phyloP scores from a whole-genome alignment of 2,329 filamentous ascomycete genomes.

The Aureobasidium sp. region DNA sequence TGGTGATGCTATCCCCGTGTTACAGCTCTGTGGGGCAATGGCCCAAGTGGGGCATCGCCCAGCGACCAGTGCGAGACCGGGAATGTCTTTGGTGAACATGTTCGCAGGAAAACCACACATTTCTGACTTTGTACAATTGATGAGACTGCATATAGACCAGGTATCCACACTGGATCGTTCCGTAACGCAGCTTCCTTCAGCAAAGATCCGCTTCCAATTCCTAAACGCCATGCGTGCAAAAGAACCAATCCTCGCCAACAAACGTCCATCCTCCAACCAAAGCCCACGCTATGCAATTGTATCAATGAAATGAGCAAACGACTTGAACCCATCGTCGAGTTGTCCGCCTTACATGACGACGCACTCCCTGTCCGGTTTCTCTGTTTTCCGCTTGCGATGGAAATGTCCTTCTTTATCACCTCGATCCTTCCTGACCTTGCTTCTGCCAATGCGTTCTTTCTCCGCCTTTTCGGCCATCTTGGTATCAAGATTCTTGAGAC shows the following conservation, averaged over 20 bases:
- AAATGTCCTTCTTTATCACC: slow-evolving; percentile 12
- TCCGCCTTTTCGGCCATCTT: slow-evolving; percentile 9
- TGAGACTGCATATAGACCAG: not conserved
- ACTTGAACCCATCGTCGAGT: not conserved
- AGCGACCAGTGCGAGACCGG: not conserved
- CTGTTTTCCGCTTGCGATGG: slow-evolving; percentile 14
- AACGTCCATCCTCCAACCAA: not conserved
- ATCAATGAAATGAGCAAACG: slow-evolving; percentile 1
- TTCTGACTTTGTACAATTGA: not conserved
- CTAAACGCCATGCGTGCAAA: not conserved
- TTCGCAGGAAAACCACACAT: not conserved
- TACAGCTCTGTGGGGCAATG: not conserved
- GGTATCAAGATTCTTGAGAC: slow-evolving; percentile 9
- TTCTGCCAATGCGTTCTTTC: slow-evolving; percentile 2
- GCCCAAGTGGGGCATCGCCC: not conserved
- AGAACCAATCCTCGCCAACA: not conserved
- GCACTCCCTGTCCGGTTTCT: slow-evolving; percentile 18
- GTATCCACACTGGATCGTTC: not conserved
- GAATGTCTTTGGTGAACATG: not conserved
- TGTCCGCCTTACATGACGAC: slow-evolving; percentile 14
- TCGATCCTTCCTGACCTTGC: slow-evolving; percentile 11
- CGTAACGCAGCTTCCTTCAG: not conserved
- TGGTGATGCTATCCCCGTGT: not conserved
- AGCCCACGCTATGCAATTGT: slow-evolving; percentile 7
- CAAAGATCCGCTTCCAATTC: not conserved